Conservation (phyloP, 257 asterid genomes). For the Dorcoceras hygrometricum region DNA sequence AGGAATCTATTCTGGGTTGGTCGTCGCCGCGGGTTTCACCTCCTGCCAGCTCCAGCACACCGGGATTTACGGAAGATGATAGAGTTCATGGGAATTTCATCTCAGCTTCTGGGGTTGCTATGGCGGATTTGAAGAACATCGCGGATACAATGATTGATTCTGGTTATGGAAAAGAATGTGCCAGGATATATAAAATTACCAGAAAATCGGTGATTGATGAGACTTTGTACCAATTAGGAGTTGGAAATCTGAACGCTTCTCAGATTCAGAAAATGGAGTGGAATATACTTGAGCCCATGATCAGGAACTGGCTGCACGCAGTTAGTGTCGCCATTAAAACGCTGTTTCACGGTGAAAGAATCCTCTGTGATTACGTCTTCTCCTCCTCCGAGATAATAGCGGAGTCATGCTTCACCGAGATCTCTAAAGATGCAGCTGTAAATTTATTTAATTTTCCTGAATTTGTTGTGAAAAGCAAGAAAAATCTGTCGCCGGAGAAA, state of each 20-base stretch:
- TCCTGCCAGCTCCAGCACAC: conserved; percentile 33
- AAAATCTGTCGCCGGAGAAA: conserved; percentile 66
- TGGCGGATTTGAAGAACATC: conserved; percentile 51
- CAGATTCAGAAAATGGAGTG: conserved; percentile 79
- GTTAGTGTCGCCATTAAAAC: conserved; percentile 53
- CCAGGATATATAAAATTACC: conserved; percentile 47
- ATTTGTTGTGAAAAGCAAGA: conserved; percentile 49
- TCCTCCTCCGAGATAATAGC: conserved; percentile 50
- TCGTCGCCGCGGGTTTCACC: conserved; percentile 24
- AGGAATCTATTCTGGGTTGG: conserved; percentile 48
- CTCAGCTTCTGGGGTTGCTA: conserved; percentile 34
- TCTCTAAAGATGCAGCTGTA: conserved; percentile 51
- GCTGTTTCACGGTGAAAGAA: conserved; percentile 60
- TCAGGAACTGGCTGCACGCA: conserved; percentile 51
- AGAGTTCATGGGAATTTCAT: conserved; percentile 17
- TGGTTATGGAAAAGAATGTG: conserved; percentile 72
- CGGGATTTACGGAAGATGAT: conserved; percentile 42
- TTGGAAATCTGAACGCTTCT: conserved; percentile 47
- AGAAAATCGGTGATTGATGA: conserved; percentile 75
- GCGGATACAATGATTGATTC: conserved; percentile 72
- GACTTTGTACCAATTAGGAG: conserved; percentile 59
- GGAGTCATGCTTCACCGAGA: conserved; percentile 64
- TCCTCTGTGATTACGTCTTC: conserved; percentile 66
- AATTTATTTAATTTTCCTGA: conserved; percentile 51
- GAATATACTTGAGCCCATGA: conserved; percentile 49